These are phyloP conservation scores for Heterococcus sp. DNA, from an alignment of 108 stramenopile species.

Conservation along the genomic window DNA sequence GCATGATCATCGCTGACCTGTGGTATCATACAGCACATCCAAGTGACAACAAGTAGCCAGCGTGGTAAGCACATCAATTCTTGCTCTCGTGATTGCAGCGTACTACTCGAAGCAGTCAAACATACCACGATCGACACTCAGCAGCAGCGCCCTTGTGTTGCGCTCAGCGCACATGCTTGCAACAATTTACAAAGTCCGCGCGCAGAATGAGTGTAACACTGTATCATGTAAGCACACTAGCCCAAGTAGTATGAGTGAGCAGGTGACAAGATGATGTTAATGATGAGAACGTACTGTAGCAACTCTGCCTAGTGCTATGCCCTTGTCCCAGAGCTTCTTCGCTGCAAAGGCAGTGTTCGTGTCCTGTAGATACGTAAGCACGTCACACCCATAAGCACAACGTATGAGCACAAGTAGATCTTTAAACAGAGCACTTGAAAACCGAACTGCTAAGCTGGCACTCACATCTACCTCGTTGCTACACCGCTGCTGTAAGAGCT, in stretches of 20 bases:
- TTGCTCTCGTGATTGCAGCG: not conserved
- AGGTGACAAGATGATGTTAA: slow-evolving; percentile 43
- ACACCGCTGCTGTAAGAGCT: too few species aligned
- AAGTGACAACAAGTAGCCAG: not conserved
- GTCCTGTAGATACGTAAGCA: too few species aligned
- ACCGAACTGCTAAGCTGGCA: too few species aligned
- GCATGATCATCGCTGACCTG: not conserved
- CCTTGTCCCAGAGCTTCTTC: slow-evolving; percentile 67
- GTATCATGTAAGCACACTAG: not conserved
- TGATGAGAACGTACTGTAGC: slow-evolving; percentile 57
- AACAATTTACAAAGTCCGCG: not conserved
- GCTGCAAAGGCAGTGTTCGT: slow-evolving; percentile 80
- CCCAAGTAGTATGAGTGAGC: slow-evolving; percentile 58
- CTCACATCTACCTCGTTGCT: too few species aligned
- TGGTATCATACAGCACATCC: not conserved
- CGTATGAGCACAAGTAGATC: too few species aligned
- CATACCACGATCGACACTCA: too few species aligned
- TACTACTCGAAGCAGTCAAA: not conserved
- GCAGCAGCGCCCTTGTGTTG: too few species aligned
- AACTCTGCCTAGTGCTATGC: slow-evolving; percentile 68
- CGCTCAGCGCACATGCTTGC: not conserved
- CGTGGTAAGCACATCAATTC: not conserved
- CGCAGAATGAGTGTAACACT: not conserved
- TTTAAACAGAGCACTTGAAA: too few species aligned
- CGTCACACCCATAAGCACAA: too few species aligned